Conservation (phyloP, 352 stramenopile genomes). For the Globisporangium nodosum region DNA sequence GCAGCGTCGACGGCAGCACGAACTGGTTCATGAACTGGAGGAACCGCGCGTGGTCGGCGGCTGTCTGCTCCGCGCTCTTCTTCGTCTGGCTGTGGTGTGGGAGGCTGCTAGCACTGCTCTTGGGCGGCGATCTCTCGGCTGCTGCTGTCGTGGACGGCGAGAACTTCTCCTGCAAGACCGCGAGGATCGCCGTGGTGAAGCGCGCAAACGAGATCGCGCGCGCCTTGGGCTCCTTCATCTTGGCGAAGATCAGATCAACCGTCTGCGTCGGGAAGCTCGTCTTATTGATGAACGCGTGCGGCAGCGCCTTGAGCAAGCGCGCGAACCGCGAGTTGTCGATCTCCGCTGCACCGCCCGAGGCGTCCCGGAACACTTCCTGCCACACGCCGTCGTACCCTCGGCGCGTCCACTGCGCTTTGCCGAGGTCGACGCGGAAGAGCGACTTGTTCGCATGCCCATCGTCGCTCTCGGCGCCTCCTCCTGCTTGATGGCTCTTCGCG, state of each 20-base stretch:
- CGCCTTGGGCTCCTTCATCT: slow-evolving; percentile 72
- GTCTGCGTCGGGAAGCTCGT: slow-evolving; percentile 48
- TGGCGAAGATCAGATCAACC: slow-evolving; percentile 58
- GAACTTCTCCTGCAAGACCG: slow-evolving; percentile 65
- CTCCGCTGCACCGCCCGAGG: slow-evolving; percentile 34
- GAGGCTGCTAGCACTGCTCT: slow-evolving; percentile 1
- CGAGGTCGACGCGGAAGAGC: slow-evolving; percentile 25
- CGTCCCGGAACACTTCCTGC: slow-evolving; percentile 57
- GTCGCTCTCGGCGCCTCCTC: background rate
- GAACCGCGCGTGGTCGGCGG: slow-evolving; percentile 27
- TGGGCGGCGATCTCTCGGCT: background rate
- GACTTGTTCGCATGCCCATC: slow-evolving; percentile 26
- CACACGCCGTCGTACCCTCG: slow-evolving; percentile 60
- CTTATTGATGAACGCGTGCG: slow-evolving; percentile 54
- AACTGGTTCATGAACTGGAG: slow-evolving; percentile 66
- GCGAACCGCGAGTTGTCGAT: slow-evolving; percentile 68
- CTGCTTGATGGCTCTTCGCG: background rate
- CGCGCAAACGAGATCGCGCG: slow-evolving; percentile 48
- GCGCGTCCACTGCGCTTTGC: slow-evolving; percentile 36
- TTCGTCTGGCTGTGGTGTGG: background rate
- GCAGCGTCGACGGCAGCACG: slow-evolving; percentile 48
- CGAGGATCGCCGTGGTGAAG: slow-evolving; percentile 58
- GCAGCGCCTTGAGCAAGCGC: slow-evolving; percentile 56
- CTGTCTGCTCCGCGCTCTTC: background rate
- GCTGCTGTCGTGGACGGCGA: background rate